Conservation (phyloP, 2,329 filamentous ascomycete genomes). For the Arthrobotrys conoides region DNA sequence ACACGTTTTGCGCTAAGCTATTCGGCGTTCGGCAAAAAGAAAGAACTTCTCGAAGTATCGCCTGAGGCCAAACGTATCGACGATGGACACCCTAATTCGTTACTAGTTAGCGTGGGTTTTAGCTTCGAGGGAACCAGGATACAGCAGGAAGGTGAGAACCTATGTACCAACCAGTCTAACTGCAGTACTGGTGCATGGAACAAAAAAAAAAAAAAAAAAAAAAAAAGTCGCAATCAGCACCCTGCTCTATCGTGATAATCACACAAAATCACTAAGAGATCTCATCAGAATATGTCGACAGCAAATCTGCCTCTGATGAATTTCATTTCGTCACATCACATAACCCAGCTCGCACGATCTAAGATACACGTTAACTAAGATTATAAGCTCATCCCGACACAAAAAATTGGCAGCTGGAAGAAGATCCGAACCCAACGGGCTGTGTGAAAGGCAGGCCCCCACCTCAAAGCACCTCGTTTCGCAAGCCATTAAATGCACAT, state of each 20-base stretch:
- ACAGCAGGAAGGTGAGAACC: constrained; percentile 14
- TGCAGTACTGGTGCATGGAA: constrained; percentile 15
- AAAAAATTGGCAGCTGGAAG: background rate
- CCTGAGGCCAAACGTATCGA: constrained; percentile 1
- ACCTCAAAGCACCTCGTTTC: constrained; percentile 26
- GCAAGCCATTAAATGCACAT: constrained; percentile 27
- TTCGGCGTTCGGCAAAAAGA: constrained; percentile 24
- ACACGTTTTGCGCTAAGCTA: background rate
- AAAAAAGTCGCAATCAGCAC: constrained; percentile 56
- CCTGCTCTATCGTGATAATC: constrained; percentile 58
- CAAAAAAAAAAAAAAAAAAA: constrained; percentile 31
- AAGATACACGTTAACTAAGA: constrained; percentile 26
- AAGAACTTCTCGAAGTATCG: constrained; percentile 8
- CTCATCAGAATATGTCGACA: constrained; percentile 53
- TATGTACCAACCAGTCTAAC: constrained; percentile 4
- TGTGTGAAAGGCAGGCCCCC: constrained; percentile 38
- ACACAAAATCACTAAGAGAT: constrained; percentile 48
- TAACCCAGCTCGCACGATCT: constrained; percentile 42
- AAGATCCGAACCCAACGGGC: constrained; percentile 13
- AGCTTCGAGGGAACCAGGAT: constrained; percentile 29
- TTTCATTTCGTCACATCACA: constrained; percentile 43
- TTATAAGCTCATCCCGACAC: constrained; percentile 41
- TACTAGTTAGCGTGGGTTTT: constrained; percentile 11
- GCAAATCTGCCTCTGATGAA: constrained; percentile 20
- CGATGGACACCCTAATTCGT: constrained; percentile 6